Evolutionary conservation across 2,329 filamentous ascomycete genomes (phyloP), one percentile per base, ranked within the genome.

Genomic region (Annulohypoxylon truncatum): DNA sequence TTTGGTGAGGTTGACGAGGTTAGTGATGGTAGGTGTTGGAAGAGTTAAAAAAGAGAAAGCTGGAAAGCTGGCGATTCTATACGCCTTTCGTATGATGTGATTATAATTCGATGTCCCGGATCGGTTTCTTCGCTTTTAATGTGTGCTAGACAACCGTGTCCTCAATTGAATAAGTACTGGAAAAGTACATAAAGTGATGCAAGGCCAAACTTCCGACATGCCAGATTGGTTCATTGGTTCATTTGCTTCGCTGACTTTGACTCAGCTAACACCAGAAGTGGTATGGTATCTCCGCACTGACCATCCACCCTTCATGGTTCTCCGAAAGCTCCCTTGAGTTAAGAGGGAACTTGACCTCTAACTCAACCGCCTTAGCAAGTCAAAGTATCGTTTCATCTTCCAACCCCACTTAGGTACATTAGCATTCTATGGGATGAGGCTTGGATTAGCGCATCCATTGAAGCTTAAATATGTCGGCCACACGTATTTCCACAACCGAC

Each of bases 121-220:
- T 15, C 35, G 13, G 35, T 22, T 54, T 38, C 35, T 54, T 38
- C 57, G 52, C 53, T 63, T 69, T 62, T 70, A 68, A 65, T 67
- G 61, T 67, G 66, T 73, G 70, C 69, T 62, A 71, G 72, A 75
- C 68, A 76, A 77, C 75, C 75, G 75, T 77, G 75, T 77, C 75
- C 75, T 77, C 74, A 76, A 77, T 74, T 75, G 69, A 69, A 29
- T 15, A 61, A 66, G 35, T 38, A 38, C 35, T 38, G 6, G n/a
- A 8, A 38, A 38, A n/a, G 33, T 35, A 35, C 33, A 35, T 33
- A 33, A 38, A 15, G 66, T 69, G 70, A 71, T 71, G 69, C 67
- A 71, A 67, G 65, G 51, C 35, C 51, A 63, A 68, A 63, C 28
- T 60, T 68, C 69, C 69, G 67, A 70, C 60, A 68, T 68, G 67